Evolutionary conservation across 2,329 filamentous ascomycete species (phyloP).

Genomic region (Gaeumannomyces sp.): DNA sequence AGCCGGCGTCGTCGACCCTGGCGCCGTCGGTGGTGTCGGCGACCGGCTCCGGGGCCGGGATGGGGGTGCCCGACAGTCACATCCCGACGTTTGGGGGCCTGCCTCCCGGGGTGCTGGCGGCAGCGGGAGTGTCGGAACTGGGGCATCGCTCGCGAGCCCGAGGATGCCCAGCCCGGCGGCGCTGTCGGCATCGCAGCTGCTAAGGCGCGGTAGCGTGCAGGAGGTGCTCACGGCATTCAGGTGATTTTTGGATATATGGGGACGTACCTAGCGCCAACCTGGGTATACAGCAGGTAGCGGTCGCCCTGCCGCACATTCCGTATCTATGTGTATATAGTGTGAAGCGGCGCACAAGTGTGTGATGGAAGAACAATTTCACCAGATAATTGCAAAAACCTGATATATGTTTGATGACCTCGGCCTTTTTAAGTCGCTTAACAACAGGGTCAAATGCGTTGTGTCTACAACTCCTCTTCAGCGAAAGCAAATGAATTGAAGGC

Average conservation of each 20-base stretch:
- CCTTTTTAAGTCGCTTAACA: too few species aligned
- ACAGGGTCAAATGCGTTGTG: too few species aligned
- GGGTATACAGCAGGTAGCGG: neutral
- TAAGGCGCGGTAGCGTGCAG: constrained; percentile 45
- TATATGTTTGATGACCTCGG: too few species aligned
- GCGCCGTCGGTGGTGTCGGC: constrained; percentile 16
- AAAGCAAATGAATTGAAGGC: too few species aligned
- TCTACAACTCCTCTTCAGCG: too few species aligned
- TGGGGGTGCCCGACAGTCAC: constrained; percentile 44
- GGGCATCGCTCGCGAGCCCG: constrained; percentile 15
- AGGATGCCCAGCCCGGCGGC: constrained; percentile 38
- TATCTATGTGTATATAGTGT: too few species aligned
- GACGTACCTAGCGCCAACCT: too few species aligned
- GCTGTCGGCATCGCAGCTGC: constrained; percentile 29
- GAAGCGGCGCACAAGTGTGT: too few species aligned
- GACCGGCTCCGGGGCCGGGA: constrained; percentile 13
- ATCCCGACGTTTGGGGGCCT: constrained; percentile 52
- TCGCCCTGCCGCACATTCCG: too few species aligned
- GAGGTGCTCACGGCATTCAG: constrained; percentile 12
- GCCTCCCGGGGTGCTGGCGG: constrained; percentile 44
- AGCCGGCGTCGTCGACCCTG: constrained; percentile 22
- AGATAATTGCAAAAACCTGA: too few species aligned
- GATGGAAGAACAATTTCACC: too few species aligned
- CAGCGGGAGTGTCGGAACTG: constrained; percentile 3
- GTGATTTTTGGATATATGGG: neutral